Evolutionary conservation across 345 rosid genomes (phyloP).

Genomic region (Abelmoschus esculentus): DNA sequence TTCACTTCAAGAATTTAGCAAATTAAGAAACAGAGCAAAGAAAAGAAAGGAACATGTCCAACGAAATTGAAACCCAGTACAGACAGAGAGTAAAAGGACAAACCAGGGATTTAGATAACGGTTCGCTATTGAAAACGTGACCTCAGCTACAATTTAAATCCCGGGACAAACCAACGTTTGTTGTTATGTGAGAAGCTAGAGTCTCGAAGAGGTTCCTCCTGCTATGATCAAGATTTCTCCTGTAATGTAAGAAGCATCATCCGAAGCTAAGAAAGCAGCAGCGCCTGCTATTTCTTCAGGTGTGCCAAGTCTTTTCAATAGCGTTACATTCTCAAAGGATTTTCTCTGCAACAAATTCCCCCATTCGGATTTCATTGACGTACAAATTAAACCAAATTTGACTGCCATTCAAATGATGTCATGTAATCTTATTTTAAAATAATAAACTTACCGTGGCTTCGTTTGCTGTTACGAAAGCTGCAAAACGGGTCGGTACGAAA

Average conservation of each 20-base stretch:
- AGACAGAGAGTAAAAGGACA: too few species aligned
- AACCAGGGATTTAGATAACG: background rate
- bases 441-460: conserved; percentile 39
- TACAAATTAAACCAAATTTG: too few species aligned
- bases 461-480: conserved; percentile 45
- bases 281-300: conserved; percentile 54
- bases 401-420: background rate
- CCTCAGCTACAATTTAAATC: too few species aligned
- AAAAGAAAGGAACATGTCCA: too few species aligned
- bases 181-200: conserved; percentile 18
- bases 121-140: too few species aligned
- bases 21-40: too few species aligned
- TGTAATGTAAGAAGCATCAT: conserved; percentile 53
- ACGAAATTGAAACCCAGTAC: too few species aligned
- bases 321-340: conserved; percentile 28
- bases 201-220: conserved; percentile 54
- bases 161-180: too few species aligned
- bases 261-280: conserved; percentile 54
- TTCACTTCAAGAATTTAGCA: too few species aligned
- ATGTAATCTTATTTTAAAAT: too few species aligned
- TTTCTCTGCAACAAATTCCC: conserved; percentile 24
- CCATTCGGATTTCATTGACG: background rate
- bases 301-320: conserved; percentile 50
- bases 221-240: conserved; percentile 59
- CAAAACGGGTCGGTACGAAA: conserved; percentile 82